Percentiles rank a stretch among this genome's conserved stretches.
Conservation (phyloP, 2,329 filamentous ascomycete genomes). For the Ascomycota sp. region DNA sequence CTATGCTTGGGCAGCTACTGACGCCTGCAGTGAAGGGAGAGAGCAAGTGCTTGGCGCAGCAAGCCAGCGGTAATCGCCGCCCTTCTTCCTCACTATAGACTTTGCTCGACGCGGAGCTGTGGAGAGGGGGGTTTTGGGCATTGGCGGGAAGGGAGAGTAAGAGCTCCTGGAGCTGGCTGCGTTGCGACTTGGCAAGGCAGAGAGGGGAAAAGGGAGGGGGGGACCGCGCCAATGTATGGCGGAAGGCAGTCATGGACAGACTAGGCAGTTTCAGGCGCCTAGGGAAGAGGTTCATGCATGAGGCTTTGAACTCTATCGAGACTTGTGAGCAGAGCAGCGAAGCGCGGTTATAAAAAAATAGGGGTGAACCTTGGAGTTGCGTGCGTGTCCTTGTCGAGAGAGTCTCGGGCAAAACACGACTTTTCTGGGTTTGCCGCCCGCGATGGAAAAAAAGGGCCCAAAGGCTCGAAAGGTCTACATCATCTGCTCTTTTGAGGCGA, state of each 20-base stretch:
- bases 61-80: slow-evolving; percentile 4
- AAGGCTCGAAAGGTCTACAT: no score
- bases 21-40: slow-evolving; percentile 9
- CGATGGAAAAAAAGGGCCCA: no score
- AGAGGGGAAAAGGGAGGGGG: neutral
- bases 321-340: no score
- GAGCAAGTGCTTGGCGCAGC: neutral
- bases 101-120: slow-evolving; percentile 23
- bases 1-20: neutral
- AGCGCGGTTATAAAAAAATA: no score
- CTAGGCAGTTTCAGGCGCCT: neutral
- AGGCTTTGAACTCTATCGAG: neutral
- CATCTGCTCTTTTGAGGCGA: no score
- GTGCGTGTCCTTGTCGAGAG: no score
- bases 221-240: neutral
- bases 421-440: no score
- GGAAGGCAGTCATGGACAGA: no score
- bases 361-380: no score
- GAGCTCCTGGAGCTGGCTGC: neutral
- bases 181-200: neutral
- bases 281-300: neutral
- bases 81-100: slow-evolving; percentile 32
- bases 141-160: neutral
- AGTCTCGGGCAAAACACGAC: no score
- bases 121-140: slow-evolving; percentile 21